These are phyloP conservation scores for Pholiota conissans DNA, from an alignment of 768 basidiomycete species.

Conservation along the genomic window DNA sequence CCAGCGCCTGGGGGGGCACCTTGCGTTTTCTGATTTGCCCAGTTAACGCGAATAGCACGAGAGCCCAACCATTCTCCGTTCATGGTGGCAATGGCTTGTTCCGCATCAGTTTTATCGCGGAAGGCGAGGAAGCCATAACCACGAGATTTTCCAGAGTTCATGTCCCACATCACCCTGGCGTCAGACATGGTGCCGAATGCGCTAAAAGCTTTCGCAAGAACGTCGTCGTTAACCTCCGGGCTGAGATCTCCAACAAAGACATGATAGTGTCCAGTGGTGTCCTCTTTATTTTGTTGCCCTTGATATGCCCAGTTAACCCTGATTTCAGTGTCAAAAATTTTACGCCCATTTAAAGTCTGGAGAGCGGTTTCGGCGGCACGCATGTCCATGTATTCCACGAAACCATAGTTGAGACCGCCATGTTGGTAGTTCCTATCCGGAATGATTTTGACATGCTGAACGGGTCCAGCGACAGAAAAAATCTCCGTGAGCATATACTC, in stretches of 20 bases:
- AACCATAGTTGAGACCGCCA: conserved; percentile 98
- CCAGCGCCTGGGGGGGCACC: conserved; percentile 43
- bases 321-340: conserved; percentile 99
- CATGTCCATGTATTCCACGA: conserved; percentile 99
- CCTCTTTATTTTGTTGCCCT: conserved; percentile 97
- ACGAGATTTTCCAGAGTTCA: conserved; percentile 98
- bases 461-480: conserved; percentile 94
- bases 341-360: conserved; percentile 96
- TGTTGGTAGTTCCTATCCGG: conserved; percentile 99
- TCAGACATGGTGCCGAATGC: conserved; percentile 97
- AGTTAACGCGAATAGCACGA: conserved; percentile 98
- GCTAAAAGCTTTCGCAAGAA: conserved; percentile 93
- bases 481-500: conserved; percentile 99
- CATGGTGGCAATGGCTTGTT: conserved; percentile 99
- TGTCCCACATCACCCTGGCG: conserved; percentile 99
- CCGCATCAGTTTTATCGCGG: conserved; percentile 98
- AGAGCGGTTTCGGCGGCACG: conserved; percentile 98
- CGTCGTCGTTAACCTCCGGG: conserved; percentile 98
- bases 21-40: conserved; percentile 99
- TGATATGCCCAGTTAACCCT: conserved; percentile 99
- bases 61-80: conserved; percentile 99
- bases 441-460: conserved; percentile 99
- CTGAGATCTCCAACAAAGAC: conserved; percentile 99
- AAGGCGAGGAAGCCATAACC: conserved; percentile 99
- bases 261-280: conserved; percentile 96